Evolutionary conservation across 352 stramenopile genomes (phyloP).

Genomic region (Globisporangium mamillatum): DNA sequence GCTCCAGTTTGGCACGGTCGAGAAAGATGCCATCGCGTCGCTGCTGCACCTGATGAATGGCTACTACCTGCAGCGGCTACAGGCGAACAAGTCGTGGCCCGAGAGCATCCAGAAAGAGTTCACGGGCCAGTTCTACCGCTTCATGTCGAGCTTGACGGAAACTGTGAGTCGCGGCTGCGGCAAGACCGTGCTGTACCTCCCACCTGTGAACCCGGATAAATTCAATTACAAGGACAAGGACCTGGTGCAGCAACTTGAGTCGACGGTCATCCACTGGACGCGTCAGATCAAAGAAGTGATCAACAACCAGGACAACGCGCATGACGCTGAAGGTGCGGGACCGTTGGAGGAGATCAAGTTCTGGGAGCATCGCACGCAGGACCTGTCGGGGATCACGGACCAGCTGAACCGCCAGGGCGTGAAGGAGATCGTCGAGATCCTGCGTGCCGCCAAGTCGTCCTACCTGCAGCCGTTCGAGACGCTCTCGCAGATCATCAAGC

Average conservation of each 20-base stretch:
- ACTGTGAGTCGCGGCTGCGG: conserved; percentile 87
- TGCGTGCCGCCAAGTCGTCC: conserved; percentile 88
- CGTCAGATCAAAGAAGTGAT: conserved; percentile 97
- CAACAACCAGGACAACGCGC: conserved; percentile 93
- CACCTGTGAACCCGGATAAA: conserved; percentile 75
- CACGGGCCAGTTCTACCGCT: conserved; percentile 92
- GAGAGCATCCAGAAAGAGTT: conserved; percentile 95
- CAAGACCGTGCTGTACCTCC: conserved; percentile 94
- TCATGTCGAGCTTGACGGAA: conserved; percentile 95
- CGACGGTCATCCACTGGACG: conserved; percentile 96
- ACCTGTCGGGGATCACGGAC: conserved; percentile 92
- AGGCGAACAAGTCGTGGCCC: conserved; percentile 84
- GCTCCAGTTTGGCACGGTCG: conserved; percentile 77
- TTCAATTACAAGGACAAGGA: conserved; percentile 93
- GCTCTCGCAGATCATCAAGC: conserved; percentile 91
- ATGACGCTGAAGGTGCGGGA: conserved; percentile 88
- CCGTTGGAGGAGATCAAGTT: conserved; percentile 96
- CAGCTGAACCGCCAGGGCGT: conserved; percentile 91
- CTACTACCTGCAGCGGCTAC: conserved; percentile 78
- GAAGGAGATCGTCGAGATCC: conserved; percentile 87
- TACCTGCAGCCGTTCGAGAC: conserved; percentile 93
- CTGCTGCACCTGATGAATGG: conserved; percentile 85
- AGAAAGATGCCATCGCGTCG: conserved; percentile 74
- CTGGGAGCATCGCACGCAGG: conserved; percentile 90
- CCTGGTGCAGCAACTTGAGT: conserved; percentile 94